phyloP scores from a whole-genome alignment of 805 yeast genomes.

The Wickerhamiella azymoides region DNA sequence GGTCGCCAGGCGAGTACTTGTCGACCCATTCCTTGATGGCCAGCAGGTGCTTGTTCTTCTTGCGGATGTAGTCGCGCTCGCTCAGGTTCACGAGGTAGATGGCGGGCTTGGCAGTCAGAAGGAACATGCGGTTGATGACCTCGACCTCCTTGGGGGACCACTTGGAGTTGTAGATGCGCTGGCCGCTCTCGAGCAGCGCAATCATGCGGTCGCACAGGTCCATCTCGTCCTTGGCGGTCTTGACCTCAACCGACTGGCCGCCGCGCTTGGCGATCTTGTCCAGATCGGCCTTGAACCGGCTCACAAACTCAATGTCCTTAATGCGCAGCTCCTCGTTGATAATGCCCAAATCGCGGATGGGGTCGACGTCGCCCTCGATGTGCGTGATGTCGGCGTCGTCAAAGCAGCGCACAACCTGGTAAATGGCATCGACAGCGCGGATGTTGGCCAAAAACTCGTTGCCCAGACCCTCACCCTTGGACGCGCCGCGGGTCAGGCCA shows the following conservation, averaged over 20 bases:
- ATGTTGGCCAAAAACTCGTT: slow-evolving; percentile 94
- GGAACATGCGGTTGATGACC: slow-evolving; percentile 67
- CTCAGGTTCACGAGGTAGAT: slow-evolving; percentile 83
- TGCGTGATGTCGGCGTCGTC: slow-evolving; percentile 97
- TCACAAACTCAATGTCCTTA: slow-evolving; percentile 91
- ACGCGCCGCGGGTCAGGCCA: slow-evolving; percentile 94
- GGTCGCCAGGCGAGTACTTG: slow-evolving; percentile 72
- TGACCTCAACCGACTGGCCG: slow-evolving; percentile 79
- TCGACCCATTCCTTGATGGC: slow-evolving; percentile 86
- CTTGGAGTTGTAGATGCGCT: slow-evolving; percentile 71
- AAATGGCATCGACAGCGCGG: slow-evolving; percentile 94
- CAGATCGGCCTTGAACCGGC: slow-evolving; percentile 64
- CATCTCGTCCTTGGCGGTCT: slow-evolving; percentile 77
- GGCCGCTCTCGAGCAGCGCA: slow-evolving; percentile 64
- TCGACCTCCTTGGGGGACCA: slow-evolving; percentile 92
- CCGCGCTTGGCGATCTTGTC: slow-evolving; percentile 75
- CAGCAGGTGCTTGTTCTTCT: slow-evolving; percentile 74
- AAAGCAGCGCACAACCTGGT: slow-evolving; percentile 94
- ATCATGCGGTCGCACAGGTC: slow-evolving; percentile 61
- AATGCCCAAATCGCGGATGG: slow-evolving; percentile 86
- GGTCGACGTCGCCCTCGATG: slow-evolving; percentile 93
- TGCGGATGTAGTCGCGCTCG: slow-evolving; percentile 75
- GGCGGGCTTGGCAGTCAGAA: slow-evolving; percentile 90
- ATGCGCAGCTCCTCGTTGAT: slow-evolving; percentile 83
- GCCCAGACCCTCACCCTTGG: slow-evolving; percentile 95